A percentile compares a stretch with the other conserved stretches of the same genome.
Evolutionary conservation across 1,284 basidiomycete genomes (phyloP).

Genomic region (Tilletia indica): DNA sequence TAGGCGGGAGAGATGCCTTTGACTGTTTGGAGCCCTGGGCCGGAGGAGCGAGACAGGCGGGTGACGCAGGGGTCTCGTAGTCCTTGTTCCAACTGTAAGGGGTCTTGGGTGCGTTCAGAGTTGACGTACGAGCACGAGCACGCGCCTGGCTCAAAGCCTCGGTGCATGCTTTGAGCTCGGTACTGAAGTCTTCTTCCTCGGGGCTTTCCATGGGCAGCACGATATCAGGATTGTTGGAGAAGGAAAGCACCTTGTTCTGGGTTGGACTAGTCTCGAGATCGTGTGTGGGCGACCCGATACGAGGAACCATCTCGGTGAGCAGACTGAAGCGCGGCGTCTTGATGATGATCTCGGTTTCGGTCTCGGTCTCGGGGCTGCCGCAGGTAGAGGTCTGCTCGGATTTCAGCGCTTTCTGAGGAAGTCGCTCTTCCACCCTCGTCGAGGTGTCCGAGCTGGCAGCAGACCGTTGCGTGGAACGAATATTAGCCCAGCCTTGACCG

Average conservation of each 20-base stretch:
- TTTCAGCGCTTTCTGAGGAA: background rate
- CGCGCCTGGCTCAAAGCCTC: background rate
- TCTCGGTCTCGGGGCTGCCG: background rate
- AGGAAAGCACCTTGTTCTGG: background rate
- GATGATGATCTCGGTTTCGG: background rate
- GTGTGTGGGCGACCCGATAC: conserved; percentile 14
- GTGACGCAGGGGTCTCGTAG: background rate
- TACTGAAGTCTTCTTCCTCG: background rate
- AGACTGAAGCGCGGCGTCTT: conserved; percentile 21
- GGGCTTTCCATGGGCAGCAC: background rate
- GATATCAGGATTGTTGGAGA: background rate
- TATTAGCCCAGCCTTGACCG: background rate
- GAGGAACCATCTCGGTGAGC: conserved; percentile 15
- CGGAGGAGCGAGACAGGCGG: background rate
- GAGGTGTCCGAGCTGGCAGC: background rate
- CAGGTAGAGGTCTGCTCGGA: background rate
- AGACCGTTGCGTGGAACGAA: background rate
- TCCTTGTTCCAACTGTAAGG: conserved; percentile 8
- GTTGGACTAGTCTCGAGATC: background rate
- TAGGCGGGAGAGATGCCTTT: background rate
- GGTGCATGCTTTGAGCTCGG: background rate
- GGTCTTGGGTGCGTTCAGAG: background rate
- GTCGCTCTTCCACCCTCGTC: background rate
- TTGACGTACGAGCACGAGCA: background rate
- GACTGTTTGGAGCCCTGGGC: background rate